These are phyloP conservation scores for Colletotrichum sp. DNA, from an alignment of 2,329 filamentous ascomycete species.

Conservation along the genomic window DNA sequence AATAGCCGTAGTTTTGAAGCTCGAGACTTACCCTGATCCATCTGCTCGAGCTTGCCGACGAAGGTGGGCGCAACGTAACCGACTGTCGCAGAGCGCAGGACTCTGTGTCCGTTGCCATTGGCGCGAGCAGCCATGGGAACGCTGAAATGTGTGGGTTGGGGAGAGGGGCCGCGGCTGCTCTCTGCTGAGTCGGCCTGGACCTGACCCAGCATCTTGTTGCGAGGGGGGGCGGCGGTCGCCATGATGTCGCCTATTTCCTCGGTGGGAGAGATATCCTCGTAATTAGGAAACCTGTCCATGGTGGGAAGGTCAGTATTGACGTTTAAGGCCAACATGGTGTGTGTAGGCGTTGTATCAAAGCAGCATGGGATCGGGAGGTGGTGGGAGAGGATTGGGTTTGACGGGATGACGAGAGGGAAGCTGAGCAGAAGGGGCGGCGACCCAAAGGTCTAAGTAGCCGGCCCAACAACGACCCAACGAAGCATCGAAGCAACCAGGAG, in stretches of 20 bases:
- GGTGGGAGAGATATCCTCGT: constrained; percentile 38
- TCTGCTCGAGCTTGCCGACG: constrained; percentile 90
- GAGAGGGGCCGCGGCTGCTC: constrained; percentile 75
- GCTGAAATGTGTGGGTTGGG: constrained; percentile 85
- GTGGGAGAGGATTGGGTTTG: not conserved
- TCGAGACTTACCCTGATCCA: constrained; percentile 70
- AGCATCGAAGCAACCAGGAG: constrained; percentile 16
- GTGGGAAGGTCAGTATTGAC: constrained; percentile 45
- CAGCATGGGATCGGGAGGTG: not conserved
- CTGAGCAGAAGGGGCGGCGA: not conserved
- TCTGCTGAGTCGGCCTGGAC: constrained; percentile 44
- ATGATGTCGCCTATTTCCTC: constrained; percentile 36
- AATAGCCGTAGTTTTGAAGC: not conserved
- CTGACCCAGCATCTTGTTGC: constrained; percentile 46
- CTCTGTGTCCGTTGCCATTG: constrained; percentile 69
- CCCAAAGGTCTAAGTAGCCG: constrained; percentile 12
- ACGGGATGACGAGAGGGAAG: not conserved
- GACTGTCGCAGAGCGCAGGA: constrained; percentile 86
- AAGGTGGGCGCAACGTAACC: constrained; percentile 96
- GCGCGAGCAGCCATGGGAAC: constrained; percentile 62
- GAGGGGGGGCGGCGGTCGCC: constrained; percentile 34
- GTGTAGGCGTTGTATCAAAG: constrained; percentile 21
- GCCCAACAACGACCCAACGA: not conserved
- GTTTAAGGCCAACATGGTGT: constrained; percentile 38
- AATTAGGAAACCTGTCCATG: constrained; percentile 50